Evolutionary conservation across 2,329 filamentous ascomycete genomes (phyloP), one percentile per base, ranked within the genome.

Genomic region (Nigrospora osmanthi): DNA sequence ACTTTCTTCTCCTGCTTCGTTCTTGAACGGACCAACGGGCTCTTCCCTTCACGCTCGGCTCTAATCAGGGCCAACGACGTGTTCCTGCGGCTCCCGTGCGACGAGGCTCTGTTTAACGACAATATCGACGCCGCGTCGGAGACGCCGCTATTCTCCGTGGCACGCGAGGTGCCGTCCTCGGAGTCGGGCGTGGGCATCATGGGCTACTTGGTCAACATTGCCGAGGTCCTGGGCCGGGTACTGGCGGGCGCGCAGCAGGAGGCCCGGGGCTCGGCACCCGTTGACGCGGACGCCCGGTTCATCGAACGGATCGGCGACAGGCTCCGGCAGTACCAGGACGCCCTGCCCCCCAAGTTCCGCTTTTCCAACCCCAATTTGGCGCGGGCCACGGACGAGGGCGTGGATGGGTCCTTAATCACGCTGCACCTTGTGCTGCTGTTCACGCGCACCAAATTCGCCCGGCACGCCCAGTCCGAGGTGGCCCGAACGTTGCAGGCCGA

Each of bases 1-100:
- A 87, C 83, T 0, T 83, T 87, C 55, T 89, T 84, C 84, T 78
- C 80, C 28, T 75, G 80, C 42, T 86, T 83, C 52, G 66, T 87
- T 53, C 73, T 86, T 60, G 85, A 89, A 63, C 76, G 82, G 40
- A 76, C 83, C 48, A 80, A 78, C 40, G 76, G 76, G 13, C 73
- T 80, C 48, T 80, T 73, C 43, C 72, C 73, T 1, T 67, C 71
- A 3, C 70, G 73, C 2, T 62, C 71, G 7, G 76, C 71, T 40
- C 73, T 77, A 49, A 72, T 87, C 47, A 76, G 79, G 40, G 67
- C 76, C 5, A 76, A 84, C 49, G 80, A 87, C 48, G 75, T 85
- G 36, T 83, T 84, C 54, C 67, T 86, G 12, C 76, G 80, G 42
- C 69, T 89, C 6, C 85, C 85, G 3, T 80, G 76, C 52, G 70